Conservation (phyloP, 2,329 filamentous ascomycete genomes). For the Falciphora oryzae region DNA sequence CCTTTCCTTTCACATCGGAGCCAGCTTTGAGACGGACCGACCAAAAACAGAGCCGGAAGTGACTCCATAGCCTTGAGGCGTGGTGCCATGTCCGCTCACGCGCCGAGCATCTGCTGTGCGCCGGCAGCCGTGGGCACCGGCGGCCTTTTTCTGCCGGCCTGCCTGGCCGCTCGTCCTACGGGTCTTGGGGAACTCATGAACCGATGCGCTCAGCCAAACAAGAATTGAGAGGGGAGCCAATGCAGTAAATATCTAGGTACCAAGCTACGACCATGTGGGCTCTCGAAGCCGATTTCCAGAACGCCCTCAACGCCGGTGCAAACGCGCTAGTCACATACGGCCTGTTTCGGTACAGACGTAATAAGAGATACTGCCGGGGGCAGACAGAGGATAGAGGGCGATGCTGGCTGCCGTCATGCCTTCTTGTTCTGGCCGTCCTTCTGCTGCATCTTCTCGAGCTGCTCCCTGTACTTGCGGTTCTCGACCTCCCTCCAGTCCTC, state of each 20-base stretch:
- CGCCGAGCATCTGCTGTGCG: background rate
- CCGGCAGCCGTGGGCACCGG: too few relatives aligned
- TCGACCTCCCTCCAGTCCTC: constrained; percentile 60
- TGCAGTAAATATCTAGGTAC: background rate
- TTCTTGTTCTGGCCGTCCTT: constrained; percentile 12
- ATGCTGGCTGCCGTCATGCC: background rate
- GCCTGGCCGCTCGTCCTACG: background rate
- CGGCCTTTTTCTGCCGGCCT: background rate
- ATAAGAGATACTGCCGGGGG: background rate
- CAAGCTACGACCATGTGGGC: background rate
- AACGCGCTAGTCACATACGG: background rate
- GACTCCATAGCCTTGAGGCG: too few relatives aligned
- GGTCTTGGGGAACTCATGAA: background rate
- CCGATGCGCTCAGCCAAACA: background rate
- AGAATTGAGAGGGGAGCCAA: background rate
- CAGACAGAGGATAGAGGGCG: background rate
- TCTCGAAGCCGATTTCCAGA: background rate
- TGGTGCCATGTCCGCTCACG: background rate
- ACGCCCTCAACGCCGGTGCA: background rate
- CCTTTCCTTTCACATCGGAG: too few relatives aligned
- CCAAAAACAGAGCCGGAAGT: background rate
- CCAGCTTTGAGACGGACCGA: background rate
- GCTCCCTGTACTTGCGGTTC: constrained; percentile 52
- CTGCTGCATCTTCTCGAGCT: constrained; percentile 19
- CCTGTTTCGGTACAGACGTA: background rate